Evolutionary conservation across 768 basidiomycete genomes (phyloP).

Genomic region (Podaxis sp.): DNA sequence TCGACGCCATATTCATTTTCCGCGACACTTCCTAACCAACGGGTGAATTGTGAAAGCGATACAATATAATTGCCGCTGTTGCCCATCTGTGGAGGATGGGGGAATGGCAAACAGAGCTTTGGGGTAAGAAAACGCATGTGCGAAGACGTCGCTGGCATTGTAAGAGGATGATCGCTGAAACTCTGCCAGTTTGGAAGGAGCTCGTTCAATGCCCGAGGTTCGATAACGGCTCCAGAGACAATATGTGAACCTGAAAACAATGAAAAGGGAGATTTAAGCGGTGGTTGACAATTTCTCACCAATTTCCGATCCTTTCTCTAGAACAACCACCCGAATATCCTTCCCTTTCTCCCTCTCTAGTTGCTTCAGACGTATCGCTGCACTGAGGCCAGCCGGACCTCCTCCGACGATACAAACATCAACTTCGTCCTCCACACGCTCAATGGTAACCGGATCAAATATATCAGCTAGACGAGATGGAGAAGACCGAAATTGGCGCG

Average conservation of each 20-base stretch:
- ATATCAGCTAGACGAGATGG: slow-evolving; percentile 8
- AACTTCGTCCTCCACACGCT: slow-evolving; percentile 86
- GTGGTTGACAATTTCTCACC: slow-evolving; percentile 39
- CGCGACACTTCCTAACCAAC: slow-evolving; percentile 86
- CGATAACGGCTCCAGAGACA: slow-evolving; percentile 93
- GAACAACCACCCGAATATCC: slow-evolving; percentile 86
- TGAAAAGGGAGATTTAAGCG: background rate
- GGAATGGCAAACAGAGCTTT: slow-evolving; percentile 71
- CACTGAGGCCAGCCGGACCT: slow-evolving; percentile 92
- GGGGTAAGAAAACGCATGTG: slow-evolving; percentile 85
- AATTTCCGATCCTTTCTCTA: slow-evolving; percentile 93
- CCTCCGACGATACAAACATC: slow-evolving; percentile 98
- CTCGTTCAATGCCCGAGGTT: slow-evolving; percentile 88
- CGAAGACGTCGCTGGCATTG: slow-evolving; percentile 73
- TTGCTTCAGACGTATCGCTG: slow-evolving; percentile 96
- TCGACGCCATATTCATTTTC: slow-evolving; percentile 83
- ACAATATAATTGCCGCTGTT: slow-evolving; percentile 92
- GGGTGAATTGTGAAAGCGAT: slow-evolving; percentile 83
- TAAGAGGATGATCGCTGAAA: slow-evolving; percentile 68
- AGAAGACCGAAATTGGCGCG: background rate
- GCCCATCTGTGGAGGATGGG: slow-evolving; percentile 96
- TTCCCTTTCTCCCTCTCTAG: slow-evolving; percentile 76
- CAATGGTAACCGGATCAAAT: slow-evolving; percentile 59
- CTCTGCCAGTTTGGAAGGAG: slow-evolving; percentile 84
- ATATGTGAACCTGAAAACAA: slow-evolving; percentile 76